A percentile compares a stretch with the other conserved stretches of the same genome.
These are phyloP conservation scores for Leucoagaricus sp. DNA, from an alignment of 1,284 basidiomycete species.

Conservation along the genomic window DNA sequence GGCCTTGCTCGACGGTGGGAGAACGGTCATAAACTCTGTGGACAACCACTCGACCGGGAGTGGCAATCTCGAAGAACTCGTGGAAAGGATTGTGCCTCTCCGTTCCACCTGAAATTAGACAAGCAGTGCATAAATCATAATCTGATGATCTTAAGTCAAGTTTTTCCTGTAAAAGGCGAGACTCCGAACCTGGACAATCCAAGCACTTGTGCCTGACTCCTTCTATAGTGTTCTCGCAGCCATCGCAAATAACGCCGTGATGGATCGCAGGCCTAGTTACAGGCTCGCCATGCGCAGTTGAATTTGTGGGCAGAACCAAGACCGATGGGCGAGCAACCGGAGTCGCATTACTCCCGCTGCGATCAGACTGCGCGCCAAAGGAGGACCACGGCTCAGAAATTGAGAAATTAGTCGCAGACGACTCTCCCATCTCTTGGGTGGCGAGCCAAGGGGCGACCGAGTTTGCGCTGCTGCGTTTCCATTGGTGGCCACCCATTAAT, in stretches of 20 bases:
- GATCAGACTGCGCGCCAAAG: background rate
- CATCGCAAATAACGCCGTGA: slow-evolving; percentile 55
- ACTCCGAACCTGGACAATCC: slow-evolving; percentile 62
- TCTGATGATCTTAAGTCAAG: slow-evolving; percentile 37
- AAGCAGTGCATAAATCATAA: slow-evolving; percentile 69
- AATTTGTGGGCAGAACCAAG: background rate
- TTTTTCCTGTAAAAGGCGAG: background rate
- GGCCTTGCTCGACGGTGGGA: slow-evolving; percentile 10
- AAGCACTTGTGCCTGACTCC: slow-evolving; percentile 76
- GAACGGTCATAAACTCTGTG: slow-evolving; percentile 50
- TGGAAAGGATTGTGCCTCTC: slow-evolving; percentile 60
- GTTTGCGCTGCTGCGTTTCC: background rate
- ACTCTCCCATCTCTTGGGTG: background rate
- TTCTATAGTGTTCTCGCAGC: slow-evolving; percentile 52
- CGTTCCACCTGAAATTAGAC: slow-evolving; percentile 45
- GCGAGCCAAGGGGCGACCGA: background rate
- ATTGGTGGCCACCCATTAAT: slow-evolving; percentile 6
- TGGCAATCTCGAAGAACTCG: slow-evolving; percentile 67
- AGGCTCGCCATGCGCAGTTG: background rate
- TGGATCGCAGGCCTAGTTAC: slow-evolving; percentile 35
- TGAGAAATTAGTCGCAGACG: background rate
- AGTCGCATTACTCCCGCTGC: background rate
- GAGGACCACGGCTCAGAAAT: slow-evolving; percentile 1
- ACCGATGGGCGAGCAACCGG: background rate
- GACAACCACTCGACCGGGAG: slow-evolving; percentile 64